A percentile compares a stretch with the other conserved stretches of the same genome.
phyloP scores from a whole-genome alignment of 192 early-diverging fungal species.

The Backusella psychrophila region DNA sequence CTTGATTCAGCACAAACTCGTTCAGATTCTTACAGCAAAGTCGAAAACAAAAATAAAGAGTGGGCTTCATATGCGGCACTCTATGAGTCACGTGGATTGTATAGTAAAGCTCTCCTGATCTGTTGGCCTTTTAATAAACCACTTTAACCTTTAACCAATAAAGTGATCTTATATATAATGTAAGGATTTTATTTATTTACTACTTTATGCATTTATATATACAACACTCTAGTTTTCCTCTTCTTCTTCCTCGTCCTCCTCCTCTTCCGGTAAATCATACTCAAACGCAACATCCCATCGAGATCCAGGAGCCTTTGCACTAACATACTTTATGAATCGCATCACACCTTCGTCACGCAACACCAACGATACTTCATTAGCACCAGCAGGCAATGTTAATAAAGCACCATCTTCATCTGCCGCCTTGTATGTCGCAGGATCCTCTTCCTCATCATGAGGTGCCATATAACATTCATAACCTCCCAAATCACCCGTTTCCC shows the following conservation, averaged over 20 bases:
- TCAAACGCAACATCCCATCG: constrained; percentile 82
- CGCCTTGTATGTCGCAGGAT: constrained; percentile 67
- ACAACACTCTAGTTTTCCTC: constrained; percentile 1
- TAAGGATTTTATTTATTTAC: not conserved
- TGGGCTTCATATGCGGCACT: no score
- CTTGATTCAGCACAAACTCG: no score
- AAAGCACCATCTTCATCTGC: constrained; percentile 66
- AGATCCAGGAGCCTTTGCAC: constrained; percentile 62
- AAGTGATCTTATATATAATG: not conserved
- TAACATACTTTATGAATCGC: constrained; percentile 83
- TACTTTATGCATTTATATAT: not conserved
- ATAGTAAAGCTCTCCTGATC: no score
- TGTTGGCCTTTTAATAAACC: no score
- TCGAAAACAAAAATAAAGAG: no score
- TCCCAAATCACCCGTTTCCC: constrained; percentile 63
- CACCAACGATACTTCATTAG: constrained; percentile 66
- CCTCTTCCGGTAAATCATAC: constrained; percentile 49
- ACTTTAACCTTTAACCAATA: no score
- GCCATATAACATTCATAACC: constrained; percentile 81
- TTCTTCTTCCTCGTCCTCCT: constrained; percentile 26
- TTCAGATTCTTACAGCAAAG: no score
- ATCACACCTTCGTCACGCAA: constrained; percentile 76
- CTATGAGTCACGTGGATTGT: no score
- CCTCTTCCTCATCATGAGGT: constrained; percentile 60
- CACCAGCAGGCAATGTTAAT: constrained; percentile 62